A percentile compares a stretch with the other conserved stretches of the same genome.
phyloP scores from a whole-genome alignment of 768 basidiomycete genomes.

The Hydnum rufescens region DNA sequence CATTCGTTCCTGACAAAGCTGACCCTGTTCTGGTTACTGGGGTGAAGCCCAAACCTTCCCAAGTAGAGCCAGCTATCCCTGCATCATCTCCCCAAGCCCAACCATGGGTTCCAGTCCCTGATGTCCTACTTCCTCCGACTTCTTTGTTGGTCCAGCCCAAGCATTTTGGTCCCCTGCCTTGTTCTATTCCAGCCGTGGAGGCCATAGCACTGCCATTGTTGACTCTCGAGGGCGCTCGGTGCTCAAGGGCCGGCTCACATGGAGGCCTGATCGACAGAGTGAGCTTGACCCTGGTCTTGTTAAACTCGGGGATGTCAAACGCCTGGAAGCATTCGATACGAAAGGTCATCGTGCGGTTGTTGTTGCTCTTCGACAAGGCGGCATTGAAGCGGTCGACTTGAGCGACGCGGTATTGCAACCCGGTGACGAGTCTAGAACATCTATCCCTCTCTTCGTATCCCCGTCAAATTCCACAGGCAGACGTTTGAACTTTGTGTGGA shows the following conservation, averaged over 20 bases:
- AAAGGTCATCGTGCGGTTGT: constrained; percentile 49
- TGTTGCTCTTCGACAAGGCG: constrained; percentile 73
- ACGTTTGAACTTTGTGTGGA: constrained; percentile 63
- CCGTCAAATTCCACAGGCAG: constrained; percentile 41
- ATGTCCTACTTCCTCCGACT: constrained; percentile 18
- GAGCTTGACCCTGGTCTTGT: constrained; percentile 19
- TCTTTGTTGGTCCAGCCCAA: constrained; percentile 59
- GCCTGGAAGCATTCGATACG: constrained; percentile 66
- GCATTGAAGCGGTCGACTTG: constrained; percentile 62
- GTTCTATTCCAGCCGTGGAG: constrained; percentile 77
- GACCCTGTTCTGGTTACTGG: too few relatives aligned
- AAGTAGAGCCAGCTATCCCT: not conserved
- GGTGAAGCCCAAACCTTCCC: not conserved
- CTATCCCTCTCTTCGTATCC: constrained; percentile 50
- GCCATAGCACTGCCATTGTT: constrained; percentile 73
- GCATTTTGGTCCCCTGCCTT: constrained; percentile 71
- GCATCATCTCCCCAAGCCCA: not conserved
- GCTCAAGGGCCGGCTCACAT: constrained; percentile 57
- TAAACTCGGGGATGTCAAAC: constrained; percentile 70
- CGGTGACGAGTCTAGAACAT: constrained; percentile 56
- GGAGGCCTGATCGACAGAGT: constrained; percentile 37
- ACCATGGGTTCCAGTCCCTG: not conserved
- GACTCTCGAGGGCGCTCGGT: constrained; percentile 74
- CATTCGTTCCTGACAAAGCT: not conserved
- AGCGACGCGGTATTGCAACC: constrained; percentile 62